These are phyloP conservation scores for Hygrophorus russula DNA, from an alignment of 768 basidiomycete genomes.

Conservation along the genomic window DNA sequence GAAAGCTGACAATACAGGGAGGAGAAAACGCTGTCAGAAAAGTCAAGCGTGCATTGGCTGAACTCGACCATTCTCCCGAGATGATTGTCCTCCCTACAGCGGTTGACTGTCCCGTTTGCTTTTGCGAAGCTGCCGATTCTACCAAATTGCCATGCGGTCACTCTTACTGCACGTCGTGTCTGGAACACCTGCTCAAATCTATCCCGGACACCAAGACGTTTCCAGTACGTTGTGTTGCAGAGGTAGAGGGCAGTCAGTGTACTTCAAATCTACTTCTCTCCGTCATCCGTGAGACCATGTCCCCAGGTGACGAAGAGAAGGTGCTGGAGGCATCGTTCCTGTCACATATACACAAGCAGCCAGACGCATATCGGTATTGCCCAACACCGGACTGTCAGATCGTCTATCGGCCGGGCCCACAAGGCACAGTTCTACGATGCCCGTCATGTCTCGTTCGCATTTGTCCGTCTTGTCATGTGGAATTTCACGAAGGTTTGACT, in stretches of 20 bases:
- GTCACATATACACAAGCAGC: conserved; percentile 26
- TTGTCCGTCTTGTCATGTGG: conserved; percentile 46
- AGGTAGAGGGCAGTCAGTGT: conserved; percentile 16
- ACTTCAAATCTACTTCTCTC: conserved; percentile 23
- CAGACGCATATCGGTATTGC: conserved; percentile 39
- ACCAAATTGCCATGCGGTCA: conserved; percentile 36
- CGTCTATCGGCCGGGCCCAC: conserved; percentile 30
- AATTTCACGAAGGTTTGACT: conserved; percentile 17
- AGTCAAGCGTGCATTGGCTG: conserved; percentile 15
- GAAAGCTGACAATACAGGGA: conserved; percentile 32
- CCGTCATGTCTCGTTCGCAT: conserved; percentile 63
- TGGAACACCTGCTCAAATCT: conserved; percentile 22
- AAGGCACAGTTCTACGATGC: conserved; percentile 48
- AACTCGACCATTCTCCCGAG: conserved; percentile 8
- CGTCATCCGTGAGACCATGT: conserved; percentile 27
- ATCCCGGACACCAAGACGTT: neutral
- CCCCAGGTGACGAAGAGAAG: conserved; percentile 23
- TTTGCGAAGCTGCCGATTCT: conserved; percentile 18
- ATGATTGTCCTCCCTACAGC: neutral
- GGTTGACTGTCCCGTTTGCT: conserved; percentile 29
- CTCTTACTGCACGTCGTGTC: conserved; percentile 38
- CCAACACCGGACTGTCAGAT: conserved; percentile 39
- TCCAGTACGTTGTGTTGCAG: neutral
- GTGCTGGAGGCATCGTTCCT: conserved; percentile 33
- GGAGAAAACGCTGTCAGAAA: conserved; percentile 18